Conservation (phyloP, 2,329 filamentous ascomycete species). For the Paracoccidioides brasiliensis region DNA sequence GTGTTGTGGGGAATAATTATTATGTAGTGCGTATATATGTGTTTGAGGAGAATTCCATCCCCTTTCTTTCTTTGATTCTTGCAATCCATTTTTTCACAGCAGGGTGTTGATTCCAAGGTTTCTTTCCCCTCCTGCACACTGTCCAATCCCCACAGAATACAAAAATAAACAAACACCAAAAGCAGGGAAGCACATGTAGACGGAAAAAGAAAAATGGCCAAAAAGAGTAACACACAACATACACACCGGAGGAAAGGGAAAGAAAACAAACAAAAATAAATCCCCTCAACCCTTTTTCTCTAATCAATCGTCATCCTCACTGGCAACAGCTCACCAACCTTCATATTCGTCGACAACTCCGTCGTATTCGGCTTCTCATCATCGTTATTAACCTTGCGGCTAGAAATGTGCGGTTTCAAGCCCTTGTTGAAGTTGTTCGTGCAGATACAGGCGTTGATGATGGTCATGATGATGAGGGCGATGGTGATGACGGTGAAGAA, state of each 20-base stretch:
- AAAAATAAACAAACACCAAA: slow-evolving; percentile 8
- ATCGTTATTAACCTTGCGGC: slow-evolving; percentile 37
- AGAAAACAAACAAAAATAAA: slow-evolving; percentile 14
- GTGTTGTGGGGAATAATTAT: too few relatives aligned
- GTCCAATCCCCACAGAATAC: slow-evolving; percentile 4
- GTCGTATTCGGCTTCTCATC: slow-evolving; percentile 39
- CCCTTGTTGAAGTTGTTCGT: slow-evolving; percentile 83
- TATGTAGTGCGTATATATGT: too few relatives aligned
- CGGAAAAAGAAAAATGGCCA: background rate
- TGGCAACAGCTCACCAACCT: slow-evolving; percentile 22
- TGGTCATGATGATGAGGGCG: slow-evolving; percentile 74
- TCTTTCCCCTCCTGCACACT: too few relatives aligned
- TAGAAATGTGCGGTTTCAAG: slow-evolving; percentile 71
- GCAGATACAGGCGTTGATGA: slow-evolving; percentile 74
- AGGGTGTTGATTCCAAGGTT: too few relatives aligned
- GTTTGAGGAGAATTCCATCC: too few relatives aligned
- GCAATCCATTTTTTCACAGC: background rate
- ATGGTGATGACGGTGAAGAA: slow-evolving; percentile 92
- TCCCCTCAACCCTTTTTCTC: slow-evolving; percentile 7
- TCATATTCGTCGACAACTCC: slow-evolving; percentile 28
- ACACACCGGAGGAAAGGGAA: background rate
- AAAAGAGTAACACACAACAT: slow-evolving; percentile 16
- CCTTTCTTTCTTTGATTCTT: background rate
- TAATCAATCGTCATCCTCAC: slow-evolving; percentile 36
- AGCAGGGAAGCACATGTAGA: slow-evolving; percentile 4